Evolutionary conservation across 1,139 yeast species (phyloP), one percentile per base, ranked within the genome.

Genomic region (Nakaseomyces uthaithaninus): DNA sequence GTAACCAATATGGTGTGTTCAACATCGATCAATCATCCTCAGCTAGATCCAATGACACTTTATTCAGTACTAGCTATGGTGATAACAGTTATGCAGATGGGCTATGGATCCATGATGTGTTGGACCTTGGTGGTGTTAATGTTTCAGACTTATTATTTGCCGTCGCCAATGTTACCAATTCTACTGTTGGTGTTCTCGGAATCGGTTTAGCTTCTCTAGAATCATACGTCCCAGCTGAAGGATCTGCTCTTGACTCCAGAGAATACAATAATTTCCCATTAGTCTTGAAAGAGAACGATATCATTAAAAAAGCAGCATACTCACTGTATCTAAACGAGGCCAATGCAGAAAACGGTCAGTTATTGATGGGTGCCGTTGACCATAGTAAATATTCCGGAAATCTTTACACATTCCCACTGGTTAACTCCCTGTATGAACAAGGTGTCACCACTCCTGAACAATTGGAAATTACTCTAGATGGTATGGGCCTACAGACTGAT

Each of bases 331-430:
- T 74, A 57, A 62, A 73, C 51, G 54, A 59, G 10, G 52, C 59
- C 15, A 59, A 59, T 18, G 62, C 71, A 2, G 42, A 55, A 18
- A 45, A 60, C 5, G 78, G 75, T 5, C 65, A 68, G 20, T 57
- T 77, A 30, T 54, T 76, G 35, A 75, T 77, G 55, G 82, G 82
- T 42, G 82, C 75, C 33, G 67, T 75, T 34, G 84, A 78, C 51
- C 71, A 66, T 40, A 59, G 69, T 41, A 73, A 72, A 52, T 75
- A 71, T 51, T 42, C 62, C 1, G 80, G 80, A 17, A 56, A 60
- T 10, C 59, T 77, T 37, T 59, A 62, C 37, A 59, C 72, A 2
- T 53, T 75, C 15, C 76, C 77, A 12, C 50, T 72, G 19, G 48
- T 71, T 38, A 69, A 70, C 50, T 55, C 66, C 3, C 51, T 60